These are phyloP conservation scores for Heliosperma pusillum DNA, from an alignment of 148 eudicot genomes.

Conservation along the genomic window DNA sequence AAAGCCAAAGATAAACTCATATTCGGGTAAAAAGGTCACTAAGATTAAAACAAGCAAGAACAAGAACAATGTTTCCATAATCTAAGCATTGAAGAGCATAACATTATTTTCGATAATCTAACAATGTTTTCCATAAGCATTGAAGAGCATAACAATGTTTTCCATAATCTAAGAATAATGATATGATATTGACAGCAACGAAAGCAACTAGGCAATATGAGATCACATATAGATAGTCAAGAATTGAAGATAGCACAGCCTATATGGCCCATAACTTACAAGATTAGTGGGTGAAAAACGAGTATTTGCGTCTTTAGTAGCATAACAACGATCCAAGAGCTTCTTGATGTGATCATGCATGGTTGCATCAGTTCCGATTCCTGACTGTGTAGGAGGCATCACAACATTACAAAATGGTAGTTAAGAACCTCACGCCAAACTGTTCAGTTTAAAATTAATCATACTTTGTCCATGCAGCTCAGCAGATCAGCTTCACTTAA, in stretches of 20 bases:
- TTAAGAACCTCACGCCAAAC: background rate
- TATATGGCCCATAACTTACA: slow-evolving; percentile 35
- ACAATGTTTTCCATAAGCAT: background rate
- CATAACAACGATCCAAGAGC: slow-evolving; percentile 93
- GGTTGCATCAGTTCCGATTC: slow-evolving; percentile 98
- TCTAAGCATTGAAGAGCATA: slow-evolving; percentile 1
- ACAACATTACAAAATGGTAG: background rate
- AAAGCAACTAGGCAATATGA: background rate
- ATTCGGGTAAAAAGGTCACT: too few species aligned
- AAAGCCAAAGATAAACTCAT: too few species aligned
- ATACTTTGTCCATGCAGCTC: slow-evolving; percentile 88
- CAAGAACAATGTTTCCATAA: background rate
- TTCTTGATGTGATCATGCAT: slow-evolving; percentile 99
- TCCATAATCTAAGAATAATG: background rate
- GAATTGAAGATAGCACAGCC: background rate
- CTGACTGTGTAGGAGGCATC: slow-evolving; percentile 47
- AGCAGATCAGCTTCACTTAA: slow-evolving; percentile 96
- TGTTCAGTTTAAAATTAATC: slow-evolving; percentile 15
- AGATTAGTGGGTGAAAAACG: slow-evolving; percentile 92
- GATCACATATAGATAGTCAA: background rate
- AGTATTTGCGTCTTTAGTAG: slow-evolving; percentile 76
- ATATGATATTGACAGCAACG: background rate
- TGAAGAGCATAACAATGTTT: background rate
- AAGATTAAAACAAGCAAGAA: too few species aligned
- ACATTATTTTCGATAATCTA: too few species aligned